Evolutionary conservation across 2,329 filamentous ascomycete genomes (phyloP), one percentile per base, ranked within the genome.

Genomic region (Lachnellula willkommii): DNA sequence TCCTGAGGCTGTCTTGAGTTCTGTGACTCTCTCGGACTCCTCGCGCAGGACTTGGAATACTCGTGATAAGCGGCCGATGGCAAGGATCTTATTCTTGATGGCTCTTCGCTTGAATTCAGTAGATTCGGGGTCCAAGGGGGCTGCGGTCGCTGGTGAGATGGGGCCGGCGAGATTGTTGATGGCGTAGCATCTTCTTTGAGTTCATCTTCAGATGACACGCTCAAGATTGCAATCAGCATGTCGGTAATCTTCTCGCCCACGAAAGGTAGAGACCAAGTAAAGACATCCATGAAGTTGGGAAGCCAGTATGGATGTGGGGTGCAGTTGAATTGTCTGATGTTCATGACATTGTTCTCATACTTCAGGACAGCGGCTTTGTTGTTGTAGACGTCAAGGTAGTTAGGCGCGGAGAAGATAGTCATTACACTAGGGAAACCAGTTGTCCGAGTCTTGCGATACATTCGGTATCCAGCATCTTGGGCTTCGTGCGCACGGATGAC

Each of bases 321-420:
- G 82, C 93, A 99, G 80, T 99, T 99, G 79, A 99, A 99, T 74
- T 99, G 94, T 57, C 94, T 85, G 70, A 99, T 99, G 79, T 99
- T 99, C 94, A 99, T 99, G 59, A 99, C 94, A 70, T 99, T 99
- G 75, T 99, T 99, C 77, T 99, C 94, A 72, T 99, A 99, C 77
- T 99, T 99, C 68, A 99, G 79, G 42, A 99, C 94, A 0, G 94
- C 94, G 2, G 94, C 94, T 79, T 99, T 99, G 81, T 99, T 99
- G 84, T 99, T 99, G 77, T 99, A 99, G 39, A 99, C 92, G 69
- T 99, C 94, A 61, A 99, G 84, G 71, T 99, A 99, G 75, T 99
- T 99, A 39, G 94, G 94, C 1, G 94, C 94, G 46, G 93, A 97
- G 80, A 99, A 99, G 68, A 99, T 99, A 65, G 94, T 99, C 94